These are phyloP conservation scores for Auxenochlorella pyrenoidosa DNA, from an alignment of 139 green algal genomes.

Conservation along the genomic window DNA sequence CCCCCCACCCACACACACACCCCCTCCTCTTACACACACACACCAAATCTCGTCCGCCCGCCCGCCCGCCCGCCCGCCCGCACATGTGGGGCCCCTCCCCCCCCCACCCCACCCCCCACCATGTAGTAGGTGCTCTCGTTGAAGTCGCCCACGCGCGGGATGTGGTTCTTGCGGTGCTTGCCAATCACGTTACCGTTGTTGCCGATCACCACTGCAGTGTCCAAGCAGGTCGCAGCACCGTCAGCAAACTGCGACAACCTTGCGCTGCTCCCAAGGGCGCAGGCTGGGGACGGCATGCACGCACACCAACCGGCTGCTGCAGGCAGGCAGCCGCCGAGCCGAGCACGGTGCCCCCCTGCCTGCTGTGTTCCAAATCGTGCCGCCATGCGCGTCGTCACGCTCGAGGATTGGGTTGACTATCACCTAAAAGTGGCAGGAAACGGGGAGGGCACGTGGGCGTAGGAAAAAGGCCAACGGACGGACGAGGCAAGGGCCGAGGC, in stretches of 20 bases:
- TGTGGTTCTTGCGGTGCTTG: constrained; percentile 98
- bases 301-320: too few relatives aligned
- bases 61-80: too few relatives aligned
- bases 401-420: constrained; percentile 95
- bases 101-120: constrained; percentile 33
- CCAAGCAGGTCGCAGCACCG: too few relatives aligned
- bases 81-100: too few relatives aligned
- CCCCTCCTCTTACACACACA: too few relatives aligned
- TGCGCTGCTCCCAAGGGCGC: too few relatives aligned
- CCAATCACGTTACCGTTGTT: constrained; percentile 92
- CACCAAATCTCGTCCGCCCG: too few relatives aligned
- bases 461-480: too few relatives aligned
- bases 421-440: constrained; percentile 63
- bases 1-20: background rate
- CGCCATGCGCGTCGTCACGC: constrained; percentile 82
- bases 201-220: constrained; percentile 91
- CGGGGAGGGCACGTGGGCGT: background rate
- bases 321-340: background rate
- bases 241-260: too few relatives aligned
- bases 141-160: constrained; percentile 97
- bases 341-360: background rate
- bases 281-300: too few relatives aligned
- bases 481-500: too few relatives aligned
- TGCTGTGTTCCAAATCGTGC: constrained; percentile 97
- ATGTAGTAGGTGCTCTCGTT: constrained; percentile 99